Base-by-base conservation (phyloP, 2,329 filamentous ascomycete genomes). In the Calonectria ilicicola region DNA sequence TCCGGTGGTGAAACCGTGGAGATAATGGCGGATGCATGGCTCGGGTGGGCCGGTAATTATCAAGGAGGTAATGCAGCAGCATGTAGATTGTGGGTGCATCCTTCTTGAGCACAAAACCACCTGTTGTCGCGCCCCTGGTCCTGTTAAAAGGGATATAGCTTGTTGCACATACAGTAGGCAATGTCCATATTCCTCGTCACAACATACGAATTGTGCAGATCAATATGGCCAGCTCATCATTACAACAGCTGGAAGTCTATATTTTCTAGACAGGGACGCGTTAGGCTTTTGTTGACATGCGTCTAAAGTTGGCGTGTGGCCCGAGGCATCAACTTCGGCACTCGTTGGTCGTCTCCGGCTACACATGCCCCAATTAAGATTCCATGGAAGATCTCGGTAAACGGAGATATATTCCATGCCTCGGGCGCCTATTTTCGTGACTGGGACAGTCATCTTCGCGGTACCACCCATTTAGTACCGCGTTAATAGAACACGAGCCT, bases 31-130 rank as follows among this genome's bases (percentile, higher is more conserved):
- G 32, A 12, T 26, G 53, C 32, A 40, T 65, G 51, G 49, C 44
- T 32, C 72, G 69, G 72, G 47, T 47, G 62, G 51, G 15, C 56
- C 72, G 72, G 72, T 68, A 72, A 74, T 74, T 74, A 70, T 67
- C 58, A 62, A 70, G 67, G 70, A 64, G 72, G 65, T 35, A 64
- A 40, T 49, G 56, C 70, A 72, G 51, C 70, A 67, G 35, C 70
- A 58, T 64, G 26, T 70, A 70, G 40, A 70, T 58, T 58, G 47
- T 64, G 38, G 58, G 35, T 56, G 46, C 46, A 44, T 63, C 32
- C 32, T 58, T 60, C n/a, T 44, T 63, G 42, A 53, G 53, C 32
- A 29, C 42, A 27, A 44, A 40, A 53, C 46, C 66, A 69, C 66
- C n/a, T 35, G 47, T 69, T 63, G 56, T 23, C 27, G 21, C 29